phyloP scores from a whole-genome alignment of 2,329 filamentous ascomycete species.

The Coniella lustricola region DNA sequence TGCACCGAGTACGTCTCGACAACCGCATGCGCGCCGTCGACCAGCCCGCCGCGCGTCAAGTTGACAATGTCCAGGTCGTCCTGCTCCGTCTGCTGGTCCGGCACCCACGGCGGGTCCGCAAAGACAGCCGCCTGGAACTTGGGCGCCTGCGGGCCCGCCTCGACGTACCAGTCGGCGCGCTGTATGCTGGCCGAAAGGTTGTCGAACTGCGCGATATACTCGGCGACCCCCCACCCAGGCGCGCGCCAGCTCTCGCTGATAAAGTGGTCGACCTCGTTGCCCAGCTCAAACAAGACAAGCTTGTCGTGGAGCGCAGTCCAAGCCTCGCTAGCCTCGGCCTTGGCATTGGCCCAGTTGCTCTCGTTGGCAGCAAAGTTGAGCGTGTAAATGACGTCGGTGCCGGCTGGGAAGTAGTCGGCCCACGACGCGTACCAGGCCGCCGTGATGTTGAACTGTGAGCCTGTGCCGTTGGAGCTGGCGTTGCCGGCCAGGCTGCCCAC shows the following conservation, averaged over 20 bases:
- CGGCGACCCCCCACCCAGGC: slow-evolving; percentile 22
- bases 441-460: slow-evolving; percentile 26
- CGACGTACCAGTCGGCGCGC: slow-evolving; percentile 24
- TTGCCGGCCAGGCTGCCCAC: slow-evolving; percentile 20
- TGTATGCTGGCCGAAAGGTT: slow-evolving; percentile 26
- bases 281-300: slow-evolving; percentile 27
- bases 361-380: slow-evolving; percentile 27
- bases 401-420: slow-evolving; percentile 26
- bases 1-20: slow-evolving; percentile 23
- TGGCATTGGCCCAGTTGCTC: slow-evolving; percentile 14
- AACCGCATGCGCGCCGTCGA: slow-evolving; percentile 14
- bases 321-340: slow-evolving; percentile 22
- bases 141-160: slow-evolving; percentile 16
- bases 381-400: slow-evolving; percentile 27
- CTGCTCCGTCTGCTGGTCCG: slow-evolving; percentile 29
- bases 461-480: slow-evolving; percentile 20
- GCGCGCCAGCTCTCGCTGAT: slow-evolving; percentile 28
- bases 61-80: slow-evolving; percentile 30
- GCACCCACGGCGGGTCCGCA: slow-evolving; percentile 28
- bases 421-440: slow-evolving; percentile 26
- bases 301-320: slow-evolving; percentile 23
- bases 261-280: slow-evolving; percentile 32
- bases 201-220: slow-evolving; percentile 27
- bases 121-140: slow-evolving; percentile 29
- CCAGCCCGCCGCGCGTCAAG: slow-evolving; percentile 20